Base-by-base conservation (phyloP, 1,139 yeast genomes). In the Yamadazyma songkhlaensis region DNA sequence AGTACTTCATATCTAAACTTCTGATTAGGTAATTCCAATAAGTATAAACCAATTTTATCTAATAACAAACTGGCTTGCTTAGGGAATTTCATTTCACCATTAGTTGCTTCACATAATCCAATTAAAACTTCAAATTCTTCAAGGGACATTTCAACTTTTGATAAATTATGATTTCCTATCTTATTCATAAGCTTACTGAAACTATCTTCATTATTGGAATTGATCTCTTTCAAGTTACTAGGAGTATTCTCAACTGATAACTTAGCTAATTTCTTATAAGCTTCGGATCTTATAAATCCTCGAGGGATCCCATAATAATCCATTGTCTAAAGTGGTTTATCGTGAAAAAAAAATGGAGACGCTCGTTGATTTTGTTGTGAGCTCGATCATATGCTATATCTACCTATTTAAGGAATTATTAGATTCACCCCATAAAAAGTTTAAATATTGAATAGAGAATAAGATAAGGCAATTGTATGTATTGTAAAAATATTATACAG, bases 71-170 rank as follows among this genome's bases (percentile, higher is more conserved):
- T 55, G 1, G 85, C 89, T 40, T 81, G 81, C 5, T 54, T 56
- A 14, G 58, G 50, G 35, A 59, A 53, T 35, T 68, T 67, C 41
- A 64, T 54, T 9, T 78, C 67, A 26, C 51, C 53, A 2, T 59
- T 46, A 7, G 82, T 71, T 13, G 87, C 67, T 17, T 71, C 72
- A 38, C 86, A 77, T 21, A 88, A 60, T 0, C 95, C 87, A 36
- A 81, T 53, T 40, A 89, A 61, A 5, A 83, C 79, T 52, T 89
- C 95, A 51, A 81, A 73, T 55, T 88, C 95, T 37, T 74, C 75
- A 25, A 66, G 54, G 2, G 73, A 57, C 36, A 79, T 65, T 1
- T 79, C 75, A 13, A 69, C 67, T 10, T 44, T 44, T 1, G 67
- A 54, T 24, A 58, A 38, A 13, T 38, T 36, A 15, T 39, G 31